Evolutionary conservation across 352 stramenopile species (phyloP).

Genomic region (Phytophthora tubulina): DNA sequence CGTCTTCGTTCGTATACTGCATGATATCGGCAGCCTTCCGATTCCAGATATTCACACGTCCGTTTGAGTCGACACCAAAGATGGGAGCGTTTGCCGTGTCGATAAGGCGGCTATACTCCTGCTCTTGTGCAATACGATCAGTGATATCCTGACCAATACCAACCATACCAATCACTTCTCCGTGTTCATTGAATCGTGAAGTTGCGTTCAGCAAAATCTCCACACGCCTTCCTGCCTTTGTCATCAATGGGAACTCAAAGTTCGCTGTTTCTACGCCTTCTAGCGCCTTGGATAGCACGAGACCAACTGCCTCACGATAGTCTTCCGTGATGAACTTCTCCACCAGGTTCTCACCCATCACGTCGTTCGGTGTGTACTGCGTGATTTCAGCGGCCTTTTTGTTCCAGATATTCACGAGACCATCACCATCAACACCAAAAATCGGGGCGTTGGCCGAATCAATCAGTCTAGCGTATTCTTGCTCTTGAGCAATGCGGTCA

Average conservation of each 20-base stretch:
- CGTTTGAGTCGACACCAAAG: slow-evolving; percentile 71
- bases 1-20: slow-evolving; percentile 86
- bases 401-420: slow-evolving; percentile 79
- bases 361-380: slow-evolving; percentile 71
- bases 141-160: slow-evolving; percentile 77
- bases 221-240: slow-evolving; percentile 69
- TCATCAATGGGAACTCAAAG: slow-evolving; percentile 83
- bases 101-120: slow-evolving; percentile 70
- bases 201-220: slow-evolving; percentile 85
- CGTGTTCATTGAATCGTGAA: slow-evolving; percentile 64
- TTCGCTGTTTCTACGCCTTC: slow-evolving; percentile 63
- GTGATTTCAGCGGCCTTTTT: slow-evolving; percentile 77
- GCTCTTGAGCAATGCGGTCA: slow-evolving; percentile 64
- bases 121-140: slow-evolving; percentile 61
- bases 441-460: slow-evolving; percentile 87
- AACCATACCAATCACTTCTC: slow-evolving; percentile 73
- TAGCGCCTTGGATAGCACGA: slow-evolving; percentile 62
- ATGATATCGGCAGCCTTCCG: slow-evolving; percentile 86
- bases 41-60: slow-evolving; percentile 85
- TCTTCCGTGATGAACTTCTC: slow-evolving; percentile 69
- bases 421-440: slow-evolving; percentile 81
- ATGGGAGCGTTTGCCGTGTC: slow-evolving; percentile 79
- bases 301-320: slow-evolving; percentile 59
- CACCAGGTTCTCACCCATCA: slow-evolving; percentile 69
- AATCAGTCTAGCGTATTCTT: slow-evolving; percentile 70